Evolutionary conservation across 257 asterid species (phyloP), one percentile per base, ranked within the genome.

Genomic region (Linderniella brevidens): DNA sequence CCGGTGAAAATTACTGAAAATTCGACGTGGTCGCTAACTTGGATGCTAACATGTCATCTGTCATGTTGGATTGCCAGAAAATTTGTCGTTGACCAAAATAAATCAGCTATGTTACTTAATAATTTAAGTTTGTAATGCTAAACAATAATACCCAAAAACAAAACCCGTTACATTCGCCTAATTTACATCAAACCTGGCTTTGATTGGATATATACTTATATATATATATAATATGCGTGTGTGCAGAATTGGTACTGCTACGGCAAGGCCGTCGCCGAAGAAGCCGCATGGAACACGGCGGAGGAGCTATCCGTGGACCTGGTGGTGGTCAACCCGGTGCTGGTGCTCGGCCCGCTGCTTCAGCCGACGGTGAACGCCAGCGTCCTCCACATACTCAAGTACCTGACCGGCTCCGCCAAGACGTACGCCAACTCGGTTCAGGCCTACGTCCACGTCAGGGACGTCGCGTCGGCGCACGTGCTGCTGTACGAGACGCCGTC

Each of bases 181-280:
- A n/a, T n/a, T n/a, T n/a, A n/a, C n/a, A n/a, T n/a, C n/a, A n/a
- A n/a, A n/a, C n/a, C n/a, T n/a, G n/a, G n/a, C n/a, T n/a, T n/a
- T n/a, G n/a, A n/a, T n/a, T n/a, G n/a, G n/a, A n/a, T n/a, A n/a
- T n/a, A n/a, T n/a, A n/a, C n/a, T n/a, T n/a, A n/a, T 49, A 0
- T 20, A 11, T 32, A 17, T 46, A 9, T 14, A 12, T 14, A 8
- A 7, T 10, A 14, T n/a, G 3, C 18, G 41, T 1, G 8, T 46
- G n/a, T 54, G 10, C 53, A 82, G 93, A 82, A 82, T 48, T 85
- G 95, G 95, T 85, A 85, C 58, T 85, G 95, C 74, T 90, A 85
- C 8, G 99, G 96, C 19, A 90, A 90, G 65, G 69, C 76, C 0
- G 92, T 90, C 63, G 96, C 99, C 0, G 99, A 90, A 35, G 56